Base-by-base conservation (phyloP, 1,284 basidiomycete genomes). In the Gomphus sp. region DNA sequence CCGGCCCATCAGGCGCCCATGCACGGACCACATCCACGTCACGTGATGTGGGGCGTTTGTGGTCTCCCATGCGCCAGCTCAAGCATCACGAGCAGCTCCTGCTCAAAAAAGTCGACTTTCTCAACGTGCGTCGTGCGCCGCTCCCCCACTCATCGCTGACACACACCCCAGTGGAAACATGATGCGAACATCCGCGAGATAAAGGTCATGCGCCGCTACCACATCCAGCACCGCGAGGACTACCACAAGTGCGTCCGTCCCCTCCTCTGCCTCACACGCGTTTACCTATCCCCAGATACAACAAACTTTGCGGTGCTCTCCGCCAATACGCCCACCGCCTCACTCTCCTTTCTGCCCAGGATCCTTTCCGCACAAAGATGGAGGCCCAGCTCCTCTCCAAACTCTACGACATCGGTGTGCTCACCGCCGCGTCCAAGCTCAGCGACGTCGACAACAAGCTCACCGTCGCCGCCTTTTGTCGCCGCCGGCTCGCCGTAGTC, bases 321-420 rank as follows among this genome's bases (percentile, higher is more conserved):
- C 84, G 93, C 47, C 84, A 88, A 14, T 85, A 91, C 68, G 89
- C 93, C 1, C 93, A 98, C 72, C 85, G 92, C 25, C 72, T 98
- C 60, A 89, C 94, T 43, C 78, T 93, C 39, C 81, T 99, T 7
- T 92, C 96, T 0, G 80, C 93, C 0, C 84, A 92, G 63, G 96
- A 99, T 72, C 90, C 94, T 2, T 94, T 93, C 73, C 82, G 97
- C 25, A 65, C 84, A 14, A 83, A 87, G 63, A 91, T 91, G 81
- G 92, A 99, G 73, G 82, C 76, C 41, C 86, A 91, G 66, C 79
- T 99, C 52, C 82, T 99, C 55, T 86, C 89, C 64, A 99, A 99
- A 73, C 82, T 98, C 61, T 99, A 98, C 76, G 97, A 99, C 73
- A 92, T 97, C 80, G 97, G 96, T 58, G 83, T 99, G 50, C 80